Percentiles rank a stretch among this genome's conserved stretches.
phyloP scores from a whole-genome alignment of 2,329 filamentous ascomycete genomes.

The Xylariomycetidae sp. region DNA sequence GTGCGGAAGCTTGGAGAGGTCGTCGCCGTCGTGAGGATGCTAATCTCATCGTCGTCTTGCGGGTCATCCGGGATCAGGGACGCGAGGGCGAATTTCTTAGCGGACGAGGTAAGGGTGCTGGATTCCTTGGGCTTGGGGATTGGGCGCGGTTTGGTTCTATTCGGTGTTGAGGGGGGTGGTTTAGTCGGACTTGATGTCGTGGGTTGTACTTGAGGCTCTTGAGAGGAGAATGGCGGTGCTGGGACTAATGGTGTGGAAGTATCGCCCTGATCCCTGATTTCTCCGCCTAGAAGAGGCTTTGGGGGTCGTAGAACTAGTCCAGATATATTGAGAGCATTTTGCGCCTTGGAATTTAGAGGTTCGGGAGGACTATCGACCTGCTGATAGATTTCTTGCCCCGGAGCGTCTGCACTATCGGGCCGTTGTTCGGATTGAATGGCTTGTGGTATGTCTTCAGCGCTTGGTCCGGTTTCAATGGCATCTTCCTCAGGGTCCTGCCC shows the following conservation, averaged over 20 bases:
- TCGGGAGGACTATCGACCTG: too few species aligned
- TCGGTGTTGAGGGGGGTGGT: background rate
- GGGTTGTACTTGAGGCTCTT: background rate
- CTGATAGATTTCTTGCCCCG: too few species aligned
- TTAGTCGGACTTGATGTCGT: background rate
- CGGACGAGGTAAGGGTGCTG: slow-evolving; percentile 6
- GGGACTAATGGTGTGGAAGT: background rate
- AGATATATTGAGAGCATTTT: too few species aligned
- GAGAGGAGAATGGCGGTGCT: background rate
- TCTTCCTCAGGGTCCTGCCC: too few species aligned
- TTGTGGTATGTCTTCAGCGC: too few species aligned
- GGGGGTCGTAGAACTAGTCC: too few species aligned
- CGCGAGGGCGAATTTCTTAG: slow-evolving; percentile 15
- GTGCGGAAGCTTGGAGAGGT: slow-evolving; percentile 2
- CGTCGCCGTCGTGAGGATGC: slow-evolving; percentile 9
- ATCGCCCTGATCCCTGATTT: background rate
- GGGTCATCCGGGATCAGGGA: slow-evolving; percentile 18
- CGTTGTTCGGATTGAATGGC: too few species aligned
- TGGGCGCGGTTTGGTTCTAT: background rate
- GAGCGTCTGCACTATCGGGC: too few species aligned
- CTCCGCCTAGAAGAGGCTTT: too few species aligned
- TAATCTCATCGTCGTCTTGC: slow-evolving; percentile 19
- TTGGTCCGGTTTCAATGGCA: too few species aligned
- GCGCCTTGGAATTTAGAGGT: too few species aligned
- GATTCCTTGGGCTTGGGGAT: slow-evolving; percentile 5